Evolutionary conservation across 2,329 filamentous ascomycete genomes (phyloP).

Genomic region (Epichloe gansuensis): DNA sequence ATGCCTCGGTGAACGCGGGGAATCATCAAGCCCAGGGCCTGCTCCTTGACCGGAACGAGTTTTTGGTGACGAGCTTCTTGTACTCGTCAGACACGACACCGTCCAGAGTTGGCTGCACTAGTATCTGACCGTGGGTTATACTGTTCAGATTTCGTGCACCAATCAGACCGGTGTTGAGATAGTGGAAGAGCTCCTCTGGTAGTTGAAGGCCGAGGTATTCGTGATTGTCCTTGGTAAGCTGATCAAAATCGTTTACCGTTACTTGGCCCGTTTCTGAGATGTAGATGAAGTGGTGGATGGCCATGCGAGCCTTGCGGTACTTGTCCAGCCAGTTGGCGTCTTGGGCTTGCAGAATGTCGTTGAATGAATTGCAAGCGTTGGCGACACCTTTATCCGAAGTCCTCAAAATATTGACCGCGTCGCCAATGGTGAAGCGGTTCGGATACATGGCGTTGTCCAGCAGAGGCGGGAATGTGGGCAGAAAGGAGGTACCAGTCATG

Average conservation of each 20-base stretch:
- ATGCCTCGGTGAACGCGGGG: slow-evolving; percentile 75
- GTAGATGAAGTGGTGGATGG: slow-evolving; percentile 77
- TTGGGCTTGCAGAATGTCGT: slow-evolving; percentile 62
- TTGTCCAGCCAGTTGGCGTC: slow-evolving; percentile 71
- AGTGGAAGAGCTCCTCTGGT: slow-evolving; percentile 81
- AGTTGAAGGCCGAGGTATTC: slow-evolving; percentile 84
- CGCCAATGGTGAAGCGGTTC: slow-evolving; percentile 52
- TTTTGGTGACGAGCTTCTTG: slow-evolving; percentile 61
- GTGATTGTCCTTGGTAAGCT: slow-evolving; percentile 71
- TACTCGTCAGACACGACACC: slow-evolving; percentile 72
- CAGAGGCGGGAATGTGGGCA: slow-evolving; percentile 68
- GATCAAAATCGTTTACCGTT: slow-evolving; percentile 58
- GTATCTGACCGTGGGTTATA: slow-evolving; percentile 67
- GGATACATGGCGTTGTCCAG: slow-evolving; percentile 44
- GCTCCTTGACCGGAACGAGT: slow-evolving; percentile 62
- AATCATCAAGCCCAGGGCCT: slow-evolving; percentile 66
- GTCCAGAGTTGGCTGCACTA: slow-evolving; percentile 75
- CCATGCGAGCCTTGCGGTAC: slow-evolving; percentile 76
- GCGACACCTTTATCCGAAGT: slow-evolving; percentile 58
- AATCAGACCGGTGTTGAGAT: slow-evolving; percentile 73
- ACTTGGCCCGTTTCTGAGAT: slow-evolving; percentile 68
- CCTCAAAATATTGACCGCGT: slow-evolving; percentile 66
- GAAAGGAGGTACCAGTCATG: slow-evolving; percentile 70
- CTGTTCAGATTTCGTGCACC: slow-evolving; percentile 68
- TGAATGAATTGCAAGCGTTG: slow-evolving; percentile 62